Base-by-base conservation (phyloP, 116 monocot species). In the Posidonia oceanica region DNA sequence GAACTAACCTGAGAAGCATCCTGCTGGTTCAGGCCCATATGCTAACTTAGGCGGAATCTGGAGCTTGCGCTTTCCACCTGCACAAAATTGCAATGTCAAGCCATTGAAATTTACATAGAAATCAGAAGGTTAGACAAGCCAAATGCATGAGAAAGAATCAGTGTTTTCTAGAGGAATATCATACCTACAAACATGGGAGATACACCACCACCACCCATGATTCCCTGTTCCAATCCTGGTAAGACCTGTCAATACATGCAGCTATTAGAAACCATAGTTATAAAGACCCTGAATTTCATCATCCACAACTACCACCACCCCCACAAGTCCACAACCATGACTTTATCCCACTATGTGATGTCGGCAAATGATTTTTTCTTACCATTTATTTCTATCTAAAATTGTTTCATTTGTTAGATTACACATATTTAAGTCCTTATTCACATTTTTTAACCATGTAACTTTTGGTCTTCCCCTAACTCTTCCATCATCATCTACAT, bases 31-130 rank as follows among this genome's bases (percentile, higher is more conserved):
- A 79, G 95, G 88, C 7, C 95, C 95, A 74, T 95, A 91, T 57
- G 86, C 95, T 56, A 95, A 76, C 54, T 71, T 70, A 54, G 95
- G 84, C 70, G 95, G 95, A 73, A 95, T 95, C 52, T 82, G 80
- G 74, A 95, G 94, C 80, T 88, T 94, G 13, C 94, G 80, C 64
- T 91, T 88, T n/a, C 95, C 95, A 51, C 94, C 94, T 94, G 71
- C 39, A 42, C 2, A 64, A 55, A 10, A 68, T 52, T 61, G n/a
- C 41, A 38, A 71, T 55, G 7, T 52, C 37, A 18, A 61, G 14
- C 23, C 18, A 2, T 22, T 23, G 12, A 14, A 71, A 55, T 64
- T 36, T 41, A 15, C 36, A 8, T 22, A 42, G 20, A 18, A 14
- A 48, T 39, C 2, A 61, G 36, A 71, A 61, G 44, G 14, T 61